Conservation (phyloP, 768 basidiomycete species). For the Suillus ampliporus region DNA sequence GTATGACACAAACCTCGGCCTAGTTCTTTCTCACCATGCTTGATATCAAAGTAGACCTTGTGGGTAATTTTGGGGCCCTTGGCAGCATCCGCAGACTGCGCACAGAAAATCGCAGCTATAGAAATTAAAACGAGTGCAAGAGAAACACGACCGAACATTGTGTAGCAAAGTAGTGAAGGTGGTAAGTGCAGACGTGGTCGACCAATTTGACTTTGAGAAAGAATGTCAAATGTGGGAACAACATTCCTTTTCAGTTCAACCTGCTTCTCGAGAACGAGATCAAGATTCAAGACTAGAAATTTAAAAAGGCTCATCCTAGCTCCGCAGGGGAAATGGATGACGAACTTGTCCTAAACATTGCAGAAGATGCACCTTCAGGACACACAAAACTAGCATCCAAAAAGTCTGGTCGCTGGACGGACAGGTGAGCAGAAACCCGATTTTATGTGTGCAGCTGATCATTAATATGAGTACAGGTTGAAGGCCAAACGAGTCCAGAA, state of each 20-base stretch:
- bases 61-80: slow-evolving; percentile 91
- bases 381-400: slow-evolving; percentile 39
- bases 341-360: slow-evolving; percentile 77
- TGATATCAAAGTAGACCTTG: slow-evolving; percentile 94
- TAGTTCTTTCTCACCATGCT: slow-evolving; percentile 86
- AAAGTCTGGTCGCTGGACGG: slow-evolving; percentile 78
- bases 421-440: slow-evolving; percentile 57
- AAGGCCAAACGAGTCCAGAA: slow-evolving; percentile 77
- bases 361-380: slow-evolving; percentile 40
- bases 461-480: slow-evolving; percentile 52
- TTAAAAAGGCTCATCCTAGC: neutral
- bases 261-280: neutral
- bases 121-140: slow-evolving; percentile 66
- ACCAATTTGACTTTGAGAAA: slow-evolving; percentile 9
- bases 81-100: slow-evolving; percentile 74
- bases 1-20: slow-evolving; percentile 68
- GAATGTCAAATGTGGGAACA: slow-evolving; percentile 25
- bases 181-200: slow-evolving; percentile 32
- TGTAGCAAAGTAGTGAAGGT: slow-evolving; percentile 14
- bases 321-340: slow-evolving; percentile 60
- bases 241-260: slow-evolving; percentile 23
- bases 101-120: slow-evolving; percentile 72
- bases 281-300: neutral
- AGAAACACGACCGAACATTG: slow-evolving; percentile 65
- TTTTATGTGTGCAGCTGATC: slow-evolving; percentile 8